Conservation (phyloP, 2,329 filamentous ascomycete genomes). For the Pseudogymnoascus sp. region DNA sequence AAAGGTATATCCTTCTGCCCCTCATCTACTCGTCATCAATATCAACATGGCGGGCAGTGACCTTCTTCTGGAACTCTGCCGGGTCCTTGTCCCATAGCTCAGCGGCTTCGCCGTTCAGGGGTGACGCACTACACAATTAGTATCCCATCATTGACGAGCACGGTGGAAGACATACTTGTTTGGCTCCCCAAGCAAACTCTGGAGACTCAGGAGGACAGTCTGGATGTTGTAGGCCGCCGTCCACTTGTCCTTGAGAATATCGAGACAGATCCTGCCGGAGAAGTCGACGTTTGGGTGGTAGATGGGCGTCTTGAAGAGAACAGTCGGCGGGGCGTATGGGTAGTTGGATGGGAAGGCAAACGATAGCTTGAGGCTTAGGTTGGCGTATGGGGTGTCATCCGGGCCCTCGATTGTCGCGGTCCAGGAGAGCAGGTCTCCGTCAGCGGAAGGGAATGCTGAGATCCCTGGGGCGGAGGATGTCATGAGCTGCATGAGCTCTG, state of each 20-base stretch:
- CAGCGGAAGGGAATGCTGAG: conserved; percentile 85
- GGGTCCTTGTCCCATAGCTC: conserved; percentile 89
- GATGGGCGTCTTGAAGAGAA: conserved; percentile 96
- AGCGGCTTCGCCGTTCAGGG: conserved; percentile 91
- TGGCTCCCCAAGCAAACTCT: conserved; percentile 90
- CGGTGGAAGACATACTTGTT: conserved; percentile 71
- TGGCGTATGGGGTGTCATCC: conserved; percentile 81
- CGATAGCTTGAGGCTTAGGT: conserved; percentile 82
- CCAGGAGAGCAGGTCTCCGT: conserved; percentile 88
- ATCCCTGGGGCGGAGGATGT: conserved; percentile 86
- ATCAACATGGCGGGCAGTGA: conserved; percentile 54
- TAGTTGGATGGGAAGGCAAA: conserved; percentile 90
- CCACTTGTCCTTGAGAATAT: conserved; percentile 99
- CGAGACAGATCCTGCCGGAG: conserved; percentile 89
- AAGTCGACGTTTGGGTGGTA: conserved; percentile 99
- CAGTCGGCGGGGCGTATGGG: conserved; percentile 81
- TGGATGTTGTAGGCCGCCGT: conserved; percentile 95
- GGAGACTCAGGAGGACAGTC: conserved; percentile 83
- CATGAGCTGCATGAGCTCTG: conserved; percentile 98
- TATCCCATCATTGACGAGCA: neutral
- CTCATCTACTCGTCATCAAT: conserved; percentile 51
- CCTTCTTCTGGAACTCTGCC: conserved; percentile 77
- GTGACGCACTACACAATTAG: conserved; percentile 61
- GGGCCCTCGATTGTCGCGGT: conserved; percentile 90
- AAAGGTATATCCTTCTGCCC: neutral